These are phyloP conservation scores for Ophiocordyceps camponoti-rufipedis DNA, from an alignment of 2,329 filamentous ascomycete species.

Conservation along the genomic window DNA sequence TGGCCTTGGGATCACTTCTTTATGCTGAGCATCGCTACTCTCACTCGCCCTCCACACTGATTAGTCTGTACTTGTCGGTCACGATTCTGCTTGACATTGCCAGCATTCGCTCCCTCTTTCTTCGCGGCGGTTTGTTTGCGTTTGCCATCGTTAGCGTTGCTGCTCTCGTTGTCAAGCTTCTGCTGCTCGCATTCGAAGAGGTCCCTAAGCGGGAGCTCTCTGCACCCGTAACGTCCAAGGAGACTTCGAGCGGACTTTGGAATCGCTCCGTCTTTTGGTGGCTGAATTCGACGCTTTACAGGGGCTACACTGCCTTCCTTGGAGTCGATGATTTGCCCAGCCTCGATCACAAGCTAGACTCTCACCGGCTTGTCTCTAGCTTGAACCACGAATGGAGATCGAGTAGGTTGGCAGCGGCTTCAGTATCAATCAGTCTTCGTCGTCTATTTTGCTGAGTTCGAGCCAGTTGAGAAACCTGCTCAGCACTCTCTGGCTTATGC, in stretches of 20 bases:
- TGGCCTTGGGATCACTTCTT: slow-evolving; percentile 1
- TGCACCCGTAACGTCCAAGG: neutral
- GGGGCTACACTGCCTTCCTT: neutral
- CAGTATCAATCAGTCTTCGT: neutral
- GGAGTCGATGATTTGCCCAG: neutral
- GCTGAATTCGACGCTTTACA: neutral
- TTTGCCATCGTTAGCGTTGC: neutral
- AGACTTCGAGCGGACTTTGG: neutral
- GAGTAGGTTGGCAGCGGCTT: neutral
- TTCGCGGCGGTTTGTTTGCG: neutral
- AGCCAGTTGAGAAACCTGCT: neutral
- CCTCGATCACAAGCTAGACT: neutral
- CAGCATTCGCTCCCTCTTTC: slow-evolving; percentile 2
- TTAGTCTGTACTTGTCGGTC: slow-evolving; percentile 2
- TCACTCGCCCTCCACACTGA: slow-evolving; percentile 1
- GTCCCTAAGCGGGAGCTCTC: neutral
- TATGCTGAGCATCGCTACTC: slow-evolving; percentile 3
- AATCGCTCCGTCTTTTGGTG: neutral
- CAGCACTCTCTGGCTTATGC: neutral
- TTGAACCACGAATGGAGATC: neutral
- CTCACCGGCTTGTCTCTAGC: neutral
- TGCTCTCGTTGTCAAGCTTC: slow-evolving; percentile 1
- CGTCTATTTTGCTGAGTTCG: neutral
- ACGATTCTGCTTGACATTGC: slow-evolving; percentile 2
- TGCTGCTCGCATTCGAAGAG: slow-evolving; percentile 1